Evolutionary conservation across 176 grass and related monocot species (phyloP), one percentile per base, ranked within the genome.

Genomic region (Carex pumila): DNA sequence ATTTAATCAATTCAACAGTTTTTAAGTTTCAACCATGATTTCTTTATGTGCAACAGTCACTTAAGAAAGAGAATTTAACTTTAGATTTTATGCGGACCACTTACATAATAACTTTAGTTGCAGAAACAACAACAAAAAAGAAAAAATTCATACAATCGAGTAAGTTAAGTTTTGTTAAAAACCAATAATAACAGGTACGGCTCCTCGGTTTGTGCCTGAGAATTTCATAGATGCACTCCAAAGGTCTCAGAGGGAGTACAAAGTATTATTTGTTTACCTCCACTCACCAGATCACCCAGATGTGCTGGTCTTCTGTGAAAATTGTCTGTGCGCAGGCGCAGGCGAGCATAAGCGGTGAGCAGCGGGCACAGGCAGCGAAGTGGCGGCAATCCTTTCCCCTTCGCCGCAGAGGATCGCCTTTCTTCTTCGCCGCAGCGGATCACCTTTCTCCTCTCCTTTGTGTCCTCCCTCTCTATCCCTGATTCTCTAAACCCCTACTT

Each of bases 221-320:
- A 93, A 91, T 39, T 99, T 99, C 73, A 55, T 91, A 0, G 97
- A 96, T 6, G 97, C 97, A 34, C 63, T 99, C 71, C 91, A 94
- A 61, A 88, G 93, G 6, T 91, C 97, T 3, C 93, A 99, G 66
- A 85, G 91, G 6, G 91, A 94, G 81, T 99, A 89, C 85, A 95
- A 96, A 85, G 85, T 99, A 37, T 85, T 99, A 17, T 96, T 99
- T 52, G 97, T 96, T 71, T 99, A 99, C 54, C 93, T 99, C 36
- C 97, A 99, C 87, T 99, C 93, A 8, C 85, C 93, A 53, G 97
- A 99, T 53, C 97, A 99, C 87, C 93, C 91, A 34, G 97, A 96
- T 11, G 87, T 94, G 71, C 91, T 91, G 11, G 84, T 84, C 15
- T 96, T 96, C 85, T 99, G 97, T 17, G 56, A 84, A 14, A 71